Evolutionary conservation across 78 protist species (phyloP).

Genomic region (slime mould (Dictyostelium discoideum)): dicty_2.7 NC_007088.5:5439001-5439500

Average conservation of each 20-base stretch:
- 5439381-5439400: not conserved
- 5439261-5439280: not conserved
- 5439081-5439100: not conserved
- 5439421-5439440: conserved; percentile 15
- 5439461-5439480: not conserved
- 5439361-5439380: not conserved
- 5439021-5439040: not conserved
- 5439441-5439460: not conserved
- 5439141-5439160: conserved; percentile 38
- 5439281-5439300: not conserved
- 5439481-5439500: not conserved
- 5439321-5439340: not conserved
- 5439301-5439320: not conserved
- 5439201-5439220: conserved; percentile 22
- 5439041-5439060: not conserved
- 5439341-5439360: not conserved
- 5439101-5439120: conserved; percentile 35
- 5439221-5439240: conserved; percentile 10
- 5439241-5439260: not conserved
- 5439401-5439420: not conserved
- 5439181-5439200: not conserved
- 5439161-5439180: not conserved
- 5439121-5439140: conserved; percentile 66
- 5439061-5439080: not conserved
- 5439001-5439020: not conserved